These are phyloP conservation scores for Cladosporium cucumerinum DNA, from an alignment of 2,329 filamentous ascomycete genomes.

Conservation along the genomic window DNA sequence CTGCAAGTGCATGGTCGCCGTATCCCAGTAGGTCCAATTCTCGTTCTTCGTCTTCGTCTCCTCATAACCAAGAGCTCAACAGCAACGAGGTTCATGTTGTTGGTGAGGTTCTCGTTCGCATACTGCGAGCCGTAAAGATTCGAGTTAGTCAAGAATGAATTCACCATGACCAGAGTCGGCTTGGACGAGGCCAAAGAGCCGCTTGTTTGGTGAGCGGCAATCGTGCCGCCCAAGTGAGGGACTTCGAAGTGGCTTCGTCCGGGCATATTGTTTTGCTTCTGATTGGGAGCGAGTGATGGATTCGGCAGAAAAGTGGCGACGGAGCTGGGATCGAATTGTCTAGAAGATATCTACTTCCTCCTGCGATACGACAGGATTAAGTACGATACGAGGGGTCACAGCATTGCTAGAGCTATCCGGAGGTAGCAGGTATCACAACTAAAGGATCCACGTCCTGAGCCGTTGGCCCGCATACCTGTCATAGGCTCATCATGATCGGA, in stretches of 20 bases:
- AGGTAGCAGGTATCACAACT: too few species aligned
- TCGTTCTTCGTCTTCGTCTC: conserved; percentile 44
- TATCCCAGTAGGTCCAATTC: conserved; percentile 56
- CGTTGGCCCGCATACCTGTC: conserved; percentile 1
- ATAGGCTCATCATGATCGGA: background rate
- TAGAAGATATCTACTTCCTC: background rate
- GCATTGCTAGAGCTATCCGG: background rate
- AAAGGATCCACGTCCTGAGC: background rate
- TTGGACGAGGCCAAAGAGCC: conserved; percentile 38
- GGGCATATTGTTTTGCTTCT: conserved; percentile 26
- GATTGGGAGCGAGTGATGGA: background rate
- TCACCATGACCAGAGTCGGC: conserved; percentile 51
- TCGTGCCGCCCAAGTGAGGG: conserved; percentile 50
- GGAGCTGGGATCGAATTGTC: background rate
- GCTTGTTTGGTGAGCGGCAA: conserved; percentile 47
- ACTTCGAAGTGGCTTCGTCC: conserved; percentile 42
- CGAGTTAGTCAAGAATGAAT: conserved; percentile 50
- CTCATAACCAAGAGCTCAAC: conserved; percentile 54
- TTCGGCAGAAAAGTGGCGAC: background rate
- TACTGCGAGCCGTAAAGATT: conserved; percentile 39
- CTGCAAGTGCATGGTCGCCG: conserved; percentile 42
- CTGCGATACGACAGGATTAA: background rate
- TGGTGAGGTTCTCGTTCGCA: conserved; percentile 29
- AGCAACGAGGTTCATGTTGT: conserved; percentile 49
- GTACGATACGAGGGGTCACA: background rate